These are phyloP conservation scores for Metschnikowia hibisci DNA, from an alignment of 805 yeast species.

Conservation along the genomic window DNA sequence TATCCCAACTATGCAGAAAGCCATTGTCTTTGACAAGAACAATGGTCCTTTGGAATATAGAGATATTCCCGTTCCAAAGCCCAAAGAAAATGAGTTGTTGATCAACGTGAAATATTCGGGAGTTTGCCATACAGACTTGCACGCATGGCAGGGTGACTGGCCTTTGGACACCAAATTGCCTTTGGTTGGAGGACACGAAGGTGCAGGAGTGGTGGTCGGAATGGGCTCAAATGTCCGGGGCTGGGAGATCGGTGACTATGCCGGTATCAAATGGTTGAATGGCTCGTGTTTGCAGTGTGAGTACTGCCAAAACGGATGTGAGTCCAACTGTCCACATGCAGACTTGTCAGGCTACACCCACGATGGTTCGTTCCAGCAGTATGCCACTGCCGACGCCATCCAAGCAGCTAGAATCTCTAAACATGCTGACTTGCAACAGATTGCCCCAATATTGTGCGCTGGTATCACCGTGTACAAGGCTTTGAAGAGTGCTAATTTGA, in stretches of 20 bases:
- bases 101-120: conserved; percentile 45
- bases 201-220: conserved; percentile 46
- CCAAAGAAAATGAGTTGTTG: conserved; percentile 39
- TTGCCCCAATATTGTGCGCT: conserved; percentile 64
- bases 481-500: conserved; percentile 52
- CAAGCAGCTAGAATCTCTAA: conserved; percentile 59
- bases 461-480: conserved; percentile 70
- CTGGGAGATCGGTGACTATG: conserved; percentile 42
- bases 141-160: conserved; percentile 48
- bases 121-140: conserved; percentile 46
- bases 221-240: conserved; percentile 40
- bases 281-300: conserved; percentile 43
- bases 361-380: conserved; percentile 67
- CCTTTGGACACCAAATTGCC: conserved; percentile 43
- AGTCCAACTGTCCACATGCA: conserved; percentile 59
- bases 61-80: conserved; percentile 39
- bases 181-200: conserved; percentile 47
- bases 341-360: conserved; percentile 73
- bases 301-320: conserved; percentile 38
- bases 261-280: conserved; percentile 46
- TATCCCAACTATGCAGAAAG: conserved; percentile 41
- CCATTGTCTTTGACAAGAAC: conserved; percentile 39
- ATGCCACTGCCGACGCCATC: conserved; percentile 61
- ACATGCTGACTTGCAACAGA: conserved; percentile 51
- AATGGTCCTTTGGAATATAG: conserved; percentile 41